Evolutionary conservation across 2,329 filamentous ascomycete genomes (phyloP).

Genomic region (Dothideomycetes sp.): DNA sequence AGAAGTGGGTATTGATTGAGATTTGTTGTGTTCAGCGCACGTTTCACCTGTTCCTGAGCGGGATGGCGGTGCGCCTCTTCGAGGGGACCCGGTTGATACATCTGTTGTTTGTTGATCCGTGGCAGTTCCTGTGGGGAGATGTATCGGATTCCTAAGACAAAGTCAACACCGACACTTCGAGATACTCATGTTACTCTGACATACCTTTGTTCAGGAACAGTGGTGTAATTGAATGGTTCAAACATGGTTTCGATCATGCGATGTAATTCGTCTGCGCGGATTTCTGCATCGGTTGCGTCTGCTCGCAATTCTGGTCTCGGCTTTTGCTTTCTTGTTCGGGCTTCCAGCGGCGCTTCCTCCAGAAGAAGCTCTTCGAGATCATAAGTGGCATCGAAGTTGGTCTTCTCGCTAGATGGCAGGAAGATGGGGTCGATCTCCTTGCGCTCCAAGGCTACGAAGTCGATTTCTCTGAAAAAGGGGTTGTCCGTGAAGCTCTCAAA

Average conservation of each 20-base stretch:
- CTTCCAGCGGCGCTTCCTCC: conserved; percentile 90
- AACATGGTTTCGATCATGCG: conserved; percentile 91
- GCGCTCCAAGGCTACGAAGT: conserved; percentile 73
- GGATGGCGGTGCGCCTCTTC: not conserved
- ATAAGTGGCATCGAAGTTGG: conserved; percentile 97
- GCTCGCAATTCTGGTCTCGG: conserved; percentile 84
- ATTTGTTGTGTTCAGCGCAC: too few species aligned
- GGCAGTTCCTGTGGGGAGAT: not conserved
- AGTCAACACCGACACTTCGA: too few species aligned
- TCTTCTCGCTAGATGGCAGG: conserved; percentile 89
- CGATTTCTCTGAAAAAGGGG: conserved; percentile 76
- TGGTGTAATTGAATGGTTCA: conserved; percentile 88
- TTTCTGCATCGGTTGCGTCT: conserved; percentile 90
- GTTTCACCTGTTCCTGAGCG: too few species aligned
- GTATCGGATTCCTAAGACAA: conserved; percentile 1
- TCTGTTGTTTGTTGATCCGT: conserved; percentile 2
- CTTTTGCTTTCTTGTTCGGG: conserved; percentile 83
- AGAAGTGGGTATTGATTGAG: conserved; percentile 19
- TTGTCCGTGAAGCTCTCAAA: conserved; percentile 81
- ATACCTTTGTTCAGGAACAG: conserved; percentile 60
- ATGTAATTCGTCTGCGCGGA: conserved; percentile 87
- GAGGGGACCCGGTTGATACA: not conserved
- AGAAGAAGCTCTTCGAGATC: conserved; percentile 87
- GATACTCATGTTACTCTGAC: too few species aligned
- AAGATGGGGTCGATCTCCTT: conserved; percentile 90